phyloP scores from a whole-genome alignment of 352 stramenopile genomes.

The Phytophthora colocasiae region DNA sequence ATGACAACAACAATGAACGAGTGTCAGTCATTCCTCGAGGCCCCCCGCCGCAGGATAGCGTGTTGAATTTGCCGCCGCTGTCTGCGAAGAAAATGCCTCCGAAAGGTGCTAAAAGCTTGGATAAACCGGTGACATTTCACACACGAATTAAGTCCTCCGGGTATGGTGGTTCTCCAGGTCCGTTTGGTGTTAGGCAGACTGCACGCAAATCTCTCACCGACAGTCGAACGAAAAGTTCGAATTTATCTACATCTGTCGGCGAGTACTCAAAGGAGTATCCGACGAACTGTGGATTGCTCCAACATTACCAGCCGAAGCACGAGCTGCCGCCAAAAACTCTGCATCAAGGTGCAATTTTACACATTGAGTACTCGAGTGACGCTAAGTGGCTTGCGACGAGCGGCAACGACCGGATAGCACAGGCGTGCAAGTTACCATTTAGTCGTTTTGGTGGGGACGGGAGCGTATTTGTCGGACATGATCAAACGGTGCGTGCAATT shows the following conservation, averaged over 20 bases:
- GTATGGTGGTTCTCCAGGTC: slow-evolving; percentile 53
- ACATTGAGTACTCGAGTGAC: slow-evolving; percentile 81
- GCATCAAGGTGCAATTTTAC: slow-evolving; percentile 74
- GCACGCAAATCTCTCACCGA: slow-evolving; percentile 9
- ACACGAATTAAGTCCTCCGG: slow-evolving; percentile 83
- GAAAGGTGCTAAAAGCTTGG: slow-evolving; percentile 38
- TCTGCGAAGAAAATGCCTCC: slow-evolving; percentile 37
- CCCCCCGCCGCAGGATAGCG: slow-evolving; percentile 55
- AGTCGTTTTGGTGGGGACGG: slow-evolving; percentile 71
- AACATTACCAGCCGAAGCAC: slow-evolving; percentile 67
- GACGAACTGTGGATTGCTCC: slow-evolving; percentile 57
- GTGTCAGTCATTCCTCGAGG: slow-evolving; percentile 60
- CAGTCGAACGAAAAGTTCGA: slow-evolving; percentile 17
- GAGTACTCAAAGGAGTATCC: slow-evolving; percentile 81
- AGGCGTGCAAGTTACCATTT: slow-evolving; percentile 76
- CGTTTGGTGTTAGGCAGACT: slow-evolving; percentile 36
- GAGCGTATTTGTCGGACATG: slow-evolving; percentile 73
- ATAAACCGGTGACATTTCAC: slow-evolving; percentile 88
- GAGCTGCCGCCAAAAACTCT: slow-evolving; percentile 57
- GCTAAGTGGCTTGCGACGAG: slow-evolving; percentile 77
- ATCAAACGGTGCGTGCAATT: slow-evolving; percentile 66
- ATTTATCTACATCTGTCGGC: slow-evolving; percentile 33
- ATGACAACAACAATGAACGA: slow-evolving; percentile 19
- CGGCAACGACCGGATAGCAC: slow-evolving; percentile 66
- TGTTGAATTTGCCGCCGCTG: slow-evolving; percentile 63